These are phyloP conservation scores for Cordia subcordata DNA, from an alignment of 257 asterid genomes.

Conservation along the genomic window DNA sequence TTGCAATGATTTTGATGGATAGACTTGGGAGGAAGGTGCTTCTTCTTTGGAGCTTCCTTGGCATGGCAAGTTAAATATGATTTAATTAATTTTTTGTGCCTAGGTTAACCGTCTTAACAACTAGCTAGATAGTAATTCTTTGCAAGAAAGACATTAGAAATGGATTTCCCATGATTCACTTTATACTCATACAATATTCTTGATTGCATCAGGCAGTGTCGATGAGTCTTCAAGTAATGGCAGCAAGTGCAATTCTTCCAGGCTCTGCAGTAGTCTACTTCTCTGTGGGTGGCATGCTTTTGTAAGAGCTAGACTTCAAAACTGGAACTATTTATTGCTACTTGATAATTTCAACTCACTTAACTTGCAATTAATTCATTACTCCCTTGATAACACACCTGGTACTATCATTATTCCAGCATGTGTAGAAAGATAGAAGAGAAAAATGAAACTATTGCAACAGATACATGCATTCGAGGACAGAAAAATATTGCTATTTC, in stretches of 20 bases:
- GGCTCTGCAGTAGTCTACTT: conserved; percentile 39
- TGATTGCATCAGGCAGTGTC: conserved; percentile 52
- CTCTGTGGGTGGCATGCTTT: conserved; percentile 84
- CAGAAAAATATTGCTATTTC: too few relatives aligned
- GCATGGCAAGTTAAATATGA: conserved; percentile 75
- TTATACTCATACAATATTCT: not conserved
- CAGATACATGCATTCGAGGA: too few relatives aligned
- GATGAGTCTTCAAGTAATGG: conserved; percentile 67
- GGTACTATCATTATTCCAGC: too few relatives aligned
- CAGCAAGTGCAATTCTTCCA: conserved; percentile 45
- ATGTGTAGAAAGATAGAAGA: too few relatives aligned
- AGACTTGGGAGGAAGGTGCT: conserved; percentile 86
- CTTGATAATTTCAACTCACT: not conserved
- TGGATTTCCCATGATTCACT: not conserved
- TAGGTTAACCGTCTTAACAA: too few relatives aligned
- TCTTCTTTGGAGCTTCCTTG: conserved; percentile 78
- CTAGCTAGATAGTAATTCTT: too few relatives aligned
- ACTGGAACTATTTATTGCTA: not conserved
- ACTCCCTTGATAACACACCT: too few relatives aligned
- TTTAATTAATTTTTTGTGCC: not conserved
- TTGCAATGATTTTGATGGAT: conserved; percentile 92
- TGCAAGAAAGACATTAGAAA: too few relatives aligned
- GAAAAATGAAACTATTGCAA: too few relatives aligned
- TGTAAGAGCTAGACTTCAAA: conserved; percentile 38
- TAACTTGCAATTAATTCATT: too few relatives aligned